Percentiles rank a stretch among this genome's conserved stretches.
These are phyloP conservation scores for Stephania yunnanensis DNA, from an alignment of 164 flowering plant species.

Conservation along the genomic window DNA sequence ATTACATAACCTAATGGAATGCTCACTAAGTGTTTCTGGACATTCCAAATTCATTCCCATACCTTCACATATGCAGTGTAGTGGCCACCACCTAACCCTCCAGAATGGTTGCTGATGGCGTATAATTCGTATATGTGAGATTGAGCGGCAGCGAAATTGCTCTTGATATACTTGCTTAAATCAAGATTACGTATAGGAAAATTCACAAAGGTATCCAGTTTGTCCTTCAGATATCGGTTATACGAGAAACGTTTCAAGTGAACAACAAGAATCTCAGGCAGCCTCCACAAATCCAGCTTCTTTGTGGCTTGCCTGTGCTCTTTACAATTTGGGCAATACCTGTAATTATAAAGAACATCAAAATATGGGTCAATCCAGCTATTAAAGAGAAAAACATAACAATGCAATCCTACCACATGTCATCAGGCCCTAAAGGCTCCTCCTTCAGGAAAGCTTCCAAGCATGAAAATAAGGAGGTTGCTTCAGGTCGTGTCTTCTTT, in stretches of 20 bases:
- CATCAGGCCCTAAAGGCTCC: constrained; percentile 96
- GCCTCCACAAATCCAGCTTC: constrained; percentile 91
- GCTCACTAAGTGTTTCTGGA: not conserved
- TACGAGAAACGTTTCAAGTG: constrained; percentile 93
- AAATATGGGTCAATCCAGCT: not conserved
- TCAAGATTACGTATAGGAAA: constrained; percentile 81
- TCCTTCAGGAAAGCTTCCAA: constrained; percentile 92
- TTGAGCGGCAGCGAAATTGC: constrained; percentile 32
- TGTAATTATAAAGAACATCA: constrained; percentile 24
- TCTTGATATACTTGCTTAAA: constrained; percentile 65
- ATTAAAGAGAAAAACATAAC: not conserved
- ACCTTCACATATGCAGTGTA: constrained; percentile 96
- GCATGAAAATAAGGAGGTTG: constrained; percentile 80
- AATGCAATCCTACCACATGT: constrained; percentile 64
- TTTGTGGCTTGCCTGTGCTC: constrained; percentile 89
- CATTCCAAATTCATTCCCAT: constrained; percentile 8
- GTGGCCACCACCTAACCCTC: constrained; percentile 97
- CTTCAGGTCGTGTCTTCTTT: constrained; percentile 76
- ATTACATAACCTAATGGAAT: not conserved
- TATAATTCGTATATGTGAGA: constrained; percentile 70
- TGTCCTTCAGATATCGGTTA: constrained; percentile 77
- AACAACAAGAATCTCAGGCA: constrained; percentile 89
- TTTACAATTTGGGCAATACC: constrained; percentile 96
- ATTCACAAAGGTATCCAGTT: constrained; percentile 81
- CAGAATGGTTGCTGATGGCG: constrained; percentile 96